These are phyloP conservation scores for Fusarium mexicanum DNA, from an alignment of 2,329 filamentous ascomycete genomes.

Conservation along the genomic window DNA sequence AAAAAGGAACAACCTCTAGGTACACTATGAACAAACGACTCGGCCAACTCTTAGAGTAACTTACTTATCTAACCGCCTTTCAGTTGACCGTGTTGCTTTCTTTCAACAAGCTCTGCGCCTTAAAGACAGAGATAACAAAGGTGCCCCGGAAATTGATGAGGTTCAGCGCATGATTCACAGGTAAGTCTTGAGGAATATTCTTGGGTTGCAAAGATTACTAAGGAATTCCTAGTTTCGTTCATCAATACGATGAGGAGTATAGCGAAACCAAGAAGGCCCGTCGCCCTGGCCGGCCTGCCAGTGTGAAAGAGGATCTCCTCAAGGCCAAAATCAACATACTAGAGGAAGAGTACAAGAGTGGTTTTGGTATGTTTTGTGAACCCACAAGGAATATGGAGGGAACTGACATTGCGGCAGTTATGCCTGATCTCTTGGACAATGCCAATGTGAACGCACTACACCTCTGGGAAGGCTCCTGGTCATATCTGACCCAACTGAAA, in stretches of 20 bases:
- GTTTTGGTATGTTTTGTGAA: constrained; percentile 75
- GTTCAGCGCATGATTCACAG: constrained; percentile 70
- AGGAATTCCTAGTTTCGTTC: constrained; percentile 62
- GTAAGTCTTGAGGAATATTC: constrained; percentile 53
- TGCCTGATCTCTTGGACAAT: constrained; percentile 78
- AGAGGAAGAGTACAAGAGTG: constrained; percentile 81
- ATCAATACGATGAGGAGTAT: constrained; percentile 77
- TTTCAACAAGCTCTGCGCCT: constrained; percentile 72
- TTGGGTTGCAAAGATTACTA: background rate
- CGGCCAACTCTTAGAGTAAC: too few relatives aligned
- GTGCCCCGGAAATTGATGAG: constrained; percentile 63
- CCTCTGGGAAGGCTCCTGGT: constrained; percentile 86
- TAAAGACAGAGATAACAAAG: constrained; percentile 58
- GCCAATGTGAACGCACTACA: constrained; percentile 73
- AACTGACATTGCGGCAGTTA: constrained; percentile 54
- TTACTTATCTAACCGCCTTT: constrained; percentile 8
- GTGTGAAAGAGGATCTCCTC: constrained; percentile 79
- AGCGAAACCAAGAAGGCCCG: constrained; percentile 72
- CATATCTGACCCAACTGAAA: constrained; percentile 76
- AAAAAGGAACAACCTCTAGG: constrained; percentile 80
- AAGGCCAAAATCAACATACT: constrained; percentile 76
- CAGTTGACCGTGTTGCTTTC: constrained; percentile 59
- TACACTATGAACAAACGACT: constrained; percentile 52
- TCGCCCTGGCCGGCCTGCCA: constrained; percentile 81
- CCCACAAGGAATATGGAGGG: background rate